Percentiles rank a stretch among this genome's conserved stretches.
Conservation (phyloP, 345 rosid genomes). For the Eucalyptus shirleyi region DNA sequence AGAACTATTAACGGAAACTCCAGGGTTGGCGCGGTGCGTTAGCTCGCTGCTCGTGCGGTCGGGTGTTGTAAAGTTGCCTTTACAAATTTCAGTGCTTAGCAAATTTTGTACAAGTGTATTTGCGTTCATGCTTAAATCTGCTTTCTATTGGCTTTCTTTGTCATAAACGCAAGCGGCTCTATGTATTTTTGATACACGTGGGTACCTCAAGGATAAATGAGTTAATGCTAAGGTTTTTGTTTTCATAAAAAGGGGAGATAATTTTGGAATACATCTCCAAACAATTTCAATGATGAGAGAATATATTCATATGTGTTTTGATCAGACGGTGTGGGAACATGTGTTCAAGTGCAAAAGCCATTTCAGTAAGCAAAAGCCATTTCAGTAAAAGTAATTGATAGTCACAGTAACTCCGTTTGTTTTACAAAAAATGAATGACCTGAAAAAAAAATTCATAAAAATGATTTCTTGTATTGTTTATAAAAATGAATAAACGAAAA, state of each 20-base stretch:
- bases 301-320: too few relatives aligned
- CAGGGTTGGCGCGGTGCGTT: neutral
- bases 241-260: neutral
- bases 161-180: neutral
- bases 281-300: neutral
- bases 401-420: fast-evolving
- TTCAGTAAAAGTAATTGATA: fast-evolving
- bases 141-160: neutral
- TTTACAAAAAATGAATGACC: fast-evolving
- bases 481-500: fast-evolving
- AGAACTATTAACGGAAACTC: neutral
- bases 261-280: neutral
- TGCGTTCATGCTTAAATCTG: neutral
- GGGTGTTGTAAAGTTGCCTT: neutral
- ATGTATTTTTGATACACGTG: neutral
- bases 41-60: neutral
- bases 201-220: neutral
- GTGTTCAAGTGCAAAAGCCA: neutral
- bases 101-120: neutral
- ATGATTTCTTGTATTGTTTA: fast-evolving
- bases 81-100: neutral
- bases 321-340: too few relatives aligned
- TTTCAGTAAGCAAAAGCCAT: too few relatives aligned
- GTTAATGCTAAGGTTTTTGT: neutral
- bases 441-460: too few relatives aligned